Base-by-base conservation (phyloP, 2,329 filamentous ascomycete genomes). In the Furcasterigmium sp. region DNA sequence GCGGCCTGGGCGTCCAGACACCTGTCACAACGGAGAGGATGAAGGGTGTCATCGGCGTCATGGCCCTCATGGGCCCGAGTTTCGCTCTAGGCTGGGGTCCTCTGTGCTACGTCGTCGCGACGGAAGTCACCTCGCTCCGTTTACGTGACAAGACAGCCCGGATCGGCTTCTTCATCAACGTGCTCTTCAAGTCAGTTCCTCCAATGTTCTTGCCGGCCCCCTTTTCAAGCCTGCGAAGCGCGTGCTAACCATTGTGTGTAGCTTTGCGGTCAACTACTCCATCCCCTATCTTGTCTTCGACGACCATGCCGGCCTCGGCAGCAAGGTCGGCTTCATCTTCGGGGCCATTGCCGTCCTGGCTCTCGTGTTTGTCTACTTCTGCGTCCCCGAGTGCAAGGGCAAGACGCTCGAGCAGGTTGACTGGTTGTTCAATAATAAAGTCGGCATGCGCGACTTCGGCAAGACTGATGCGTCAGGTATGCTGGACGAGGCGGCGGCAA, bases 231-330 rank as follows among this genome's bases (percentile, higher is more conserved):
- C 5, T 2, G 8, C 2, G 2, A 19, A 29, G 7, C 17, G 10
- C 26, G 18, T 15, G 32, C 13, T 3, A 54, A 53, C n/a, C n/a
- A 54, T 52, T 26, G 7, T 17, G 7, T n/a, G 3, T 38, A 56
- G 64, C 17, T 58, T 56, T 44, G 51, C 57, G 6, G 56, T 65
- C 7, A 59, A 57, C 5, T 67, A 68, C 37, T 54, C 53, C 8
- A 56, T 65, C 13, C 65, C 64, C 1, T 68, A 69, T 44, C 56
- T 67, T n/a, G 52, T 64, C 7, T 56, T 64, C 42, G 51, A 52
- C 10, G 58, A 58, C 10, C 62, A 63, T 25, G 62, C 60, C 4
- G 51, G 53, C 18, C 54, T 68, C 8, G 56, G 58, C 2, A 51
- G 57, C 10, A 45, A 46, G 25, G 45, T 49, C 13, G 51, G 51